phyloP scores from a whole-genome alignment of 768 basidiomycete species.

The Psilocybe azurescens region DNA sequence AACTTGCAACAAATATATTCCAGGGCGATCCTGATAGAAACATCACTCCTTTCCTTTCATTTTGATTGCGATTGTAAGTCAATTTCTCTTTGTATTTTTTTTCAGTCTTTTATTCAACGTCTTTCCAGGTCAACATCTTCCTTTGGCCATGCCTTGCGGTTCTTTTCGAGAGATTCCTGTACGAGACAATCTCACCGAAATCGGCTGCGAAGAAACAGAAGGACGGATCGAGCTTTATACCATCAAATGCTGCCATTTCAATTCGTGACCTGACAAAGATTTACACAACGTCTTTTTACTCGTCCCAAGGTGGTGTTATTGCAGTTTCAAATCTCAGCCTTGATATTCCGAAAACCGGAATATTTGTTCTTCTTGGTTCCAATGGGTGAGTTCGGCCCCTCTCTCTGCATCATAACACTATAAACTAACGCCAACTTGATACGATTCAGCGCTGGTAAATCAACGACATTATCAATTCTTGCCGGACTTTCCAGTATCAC shows the following conservation, averaged over 20 bases:
- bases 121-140: slow-evolving; percentile 66
- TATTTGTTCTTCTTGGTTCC: slow-evolving; percentile 79
- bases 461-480: slow-evolving; percentile 70
- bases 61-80: slow-evolving; percentile 68
- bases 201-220: not conserved
- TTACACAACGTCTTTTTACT: slow-evolving; percentile 55
- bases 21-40: slow-evolving; percentile 65
- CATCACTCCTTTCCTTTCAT: slow-evolving; percentile 61
- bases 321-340: slow-evolving; percentile 72
- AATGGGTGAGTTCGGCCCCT: slow-evolving; percentile 54
- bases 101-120: not conserved
- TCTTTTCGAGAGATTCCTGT: slow-evolving; percentile 61
- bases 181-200: slow-evolving; percentile 50
- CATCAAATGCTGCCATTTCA: slow-evolving; percentile 59
- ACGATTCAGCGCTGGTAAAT: slow-evolving; percentile 71
- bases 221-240: slow-evolving; percentile 25
- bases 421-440: not conserved
- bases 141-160: slow-evolving; percentile 75
- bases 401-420: not conserved
- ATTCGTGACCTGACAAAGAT: slow-evolving; percentile 64
- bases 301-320: slow-evolving; percentile 52
- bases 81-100: not conserved
- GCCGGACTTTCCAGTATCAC: slow-evolving; percentile 65
- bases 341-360: slow-evolving; percentile 72
- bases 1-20: slow-evolving; percentile 56